Evolutionary conservation across 192 early-diverging fungal species (phyloP), one percentile per base, ranked within the genome.

Genomic region (Backusella westeae): DNA sequence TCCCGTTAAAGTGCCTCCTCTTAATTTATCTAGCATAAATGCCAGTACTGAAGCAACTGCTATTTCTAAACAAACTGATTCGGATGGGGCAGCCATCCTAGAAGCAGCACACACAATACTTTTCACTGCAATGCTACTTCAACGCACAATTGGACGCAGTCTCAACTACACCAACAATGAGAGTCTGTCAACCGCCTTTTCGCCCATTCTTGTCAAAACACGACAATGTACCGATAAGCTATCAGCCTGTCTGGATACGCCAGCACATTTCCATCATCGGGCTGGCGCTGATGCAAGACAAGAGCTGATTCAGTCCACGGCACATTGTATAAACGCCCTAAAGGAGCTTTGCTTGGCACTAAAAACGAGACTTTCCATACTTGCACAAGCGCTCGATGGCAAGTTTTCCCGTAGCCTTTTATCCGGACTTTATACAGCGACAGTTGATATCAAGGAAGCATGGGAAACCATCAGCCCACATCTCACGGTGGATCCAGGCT

Each of bases 391-490:
- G n/a, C 69, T 77, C 6, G 80, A 81, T n/a, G 10, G 41, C n/a
- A 81, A 75, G 29, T 67, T 65, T 10, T 34, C 46, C 56, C 72
- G 80, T 44, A 67, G 75, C 59, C 26, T 81, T 10, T 39, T 81
- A 10, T 49, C 75, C 15, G 44, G 66, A 8, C 34, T 81, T 1
- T 73, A 81, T 67, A 72, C 73, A 59, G 76, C 73, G 1, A 71
- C 73, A 3, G 35, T 77, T 4, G 77, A 81, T 75, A 38, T 81
- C 1, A 77, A 77, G 44, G 73, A 75, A 5, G 75, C 80, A 32
- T 81, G 73, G 34, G 71, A 74, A 49, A 77, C 26, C 44, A 74
- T 80, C 29, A n/a, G 10, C 21, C 38, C 77, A 34, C 32, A 26
- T 34, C 41, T 66, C 8, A 14, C 69, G n/a, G 38, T 53, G 3